Evolutionary conservation across 306 rosid species (phyloP), one percentile per base, ranked within the genome.

Genomic region (Neltuma alba): DNA sequence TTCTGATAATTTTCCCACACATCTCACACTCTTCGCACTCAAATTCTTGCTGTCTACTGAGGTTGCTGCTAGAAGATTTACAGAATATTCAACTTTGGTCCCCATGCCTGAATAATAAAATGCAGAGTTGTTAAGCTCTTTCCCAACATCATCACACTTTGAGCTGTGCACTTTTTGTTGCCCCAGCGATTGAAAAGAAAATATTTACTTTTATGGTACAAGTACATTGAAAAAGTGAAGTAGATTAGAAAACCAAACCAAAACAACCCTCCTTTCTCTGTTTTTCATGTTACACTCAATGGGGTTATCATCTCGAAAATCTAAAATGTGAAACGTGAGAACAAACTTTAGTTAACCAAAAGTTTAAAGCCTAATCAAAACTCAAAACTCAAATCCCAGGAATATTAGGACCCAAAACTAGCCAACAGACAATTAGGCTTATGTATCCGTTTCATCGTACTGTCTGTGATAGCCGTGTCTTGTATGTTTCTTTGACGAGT

Each of bases 91-190:
- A 85, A 88, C 62, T 85, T 88, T 89, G 81, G 97, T 95, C 89
- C 98, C 98, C 99, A 95, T 95, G 70, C 91, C 99, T 95, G 97
- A 50, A 84, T 73, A 54, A 76, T 48, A 71, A 44, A 70, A 47
- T 74, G 55, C 25, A 25, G 21, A 75, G 30, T 36, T 81, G 64
- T 36, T 69, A 44, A 31, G 11, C 21, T 30, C 13, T 81, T 71
- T 36, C 50, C 69, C 72, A 50, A 3, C 41, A 57, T 65, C 44
- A 42, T 70, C 48, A 58, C 58, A 36, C 37, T 60, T 76, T 37
- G 64, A 63, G 38, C 58, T 64, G 54, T 21, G 33, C 52, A 40
- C 64, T 31, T 54, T 27, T 27, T 71, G 21, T 70, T 55, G 36
- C 36, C 68, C 18, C 69, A 68, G 5, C 13, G 4, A 28, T 23